Percentiles rank a stretch among this genome's conserved stretches.
Conservation (phyloP, 306 rosid genomes). For the Casuarina equisetifolia region DNA sequence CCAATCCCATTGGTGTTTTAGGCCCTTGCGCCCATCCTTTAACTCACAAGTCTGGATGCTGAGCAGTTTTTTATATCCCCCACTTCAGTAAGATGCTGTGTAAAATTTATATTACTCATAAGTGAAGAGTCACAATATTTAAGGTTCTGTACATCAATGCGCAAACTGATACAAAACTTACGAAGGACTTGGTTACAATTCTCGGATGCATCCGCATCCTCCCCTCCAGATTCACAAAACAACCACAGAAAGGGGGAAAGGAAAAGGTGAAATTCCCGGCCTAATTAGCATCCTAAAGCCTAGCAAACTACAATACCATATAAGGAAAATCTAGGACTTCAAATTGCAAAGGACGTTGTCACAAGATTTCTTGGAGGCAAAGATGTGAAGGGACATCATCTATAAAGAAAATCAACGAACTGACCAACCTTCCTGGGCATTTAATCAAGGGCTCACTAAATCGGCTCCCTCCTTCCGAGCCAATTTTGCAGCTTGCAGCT, state of each 20-base stretch:
- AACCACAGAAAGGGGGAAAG: not conserved
- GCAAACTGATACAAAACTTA: constrained; percentile 23
- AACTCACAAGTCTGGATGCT: not conserved
- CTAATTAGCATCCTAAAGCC: constrained; percentile 17
- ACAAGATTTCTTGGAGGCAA: constrained; percentile 12
- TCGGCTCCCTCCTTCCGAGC: constrained; percentile 10
- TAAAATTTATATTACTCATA: not conserved
- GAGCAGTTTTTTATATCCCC: not conserved
- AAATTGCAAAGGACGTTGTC: not conserved
- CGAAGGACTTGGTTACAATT: constrained; percentile 7
- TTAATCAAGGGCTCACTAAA: constrained; percentile 21
- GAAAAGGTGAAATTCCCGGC: constrained; percentile 12
- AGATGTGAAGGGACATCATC: constrained; percentile 6
- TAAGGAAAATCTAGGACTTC: constrained; percentile 6
- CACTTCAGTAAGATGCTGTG: constrained; percentile 22
- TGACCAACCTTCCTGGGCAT: constrained; percentile 27
- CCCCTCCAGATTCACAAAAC: constrained; percentile 7
- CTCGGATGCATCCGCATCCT: not conserved
- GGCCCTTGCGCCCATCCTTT: too few relatives aligned
- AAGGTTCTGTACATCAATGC: constrained; percentile 32
- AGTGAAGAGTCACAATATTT: constrained; percentile 8
- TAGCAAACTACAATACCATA: constrained; percentile 9
- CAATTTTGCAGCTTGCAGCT: constrained; percentile 32
- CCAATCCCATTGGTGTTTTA: too few relatives aligned
- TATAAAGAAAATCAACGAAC: constrained; percentile 2